Evolutionary conservation across 352 stramenopile genomes (phyloP), one percentile per base, ranked within the genome.

Genomic region (Blastocystis sp.): DNA sequence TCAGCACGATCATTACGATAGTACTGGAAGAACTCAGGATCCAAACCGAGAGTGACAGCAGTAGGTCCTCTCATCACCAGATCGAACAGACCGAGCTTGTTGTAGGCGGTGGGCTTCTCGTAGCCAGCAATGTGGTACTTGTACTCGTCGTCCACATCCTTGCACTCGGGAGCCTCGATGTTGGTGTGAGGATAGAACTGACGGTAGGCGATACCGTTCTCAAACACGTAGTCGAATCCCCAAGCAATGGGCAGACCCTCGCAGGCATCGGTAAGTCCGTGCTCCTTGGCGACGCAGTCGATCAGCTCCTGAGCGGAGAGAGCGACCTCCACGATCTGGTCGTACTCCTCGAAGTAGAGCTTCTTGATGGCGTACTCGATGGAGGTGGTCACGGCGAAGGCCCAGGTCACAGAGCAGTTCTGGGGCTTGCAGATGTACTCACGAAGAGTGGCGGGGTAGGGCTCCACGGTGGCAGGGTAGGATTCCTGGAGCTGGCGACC

Each of bases 81-180:
- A 11, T 73, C 63, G 63, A 73, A 73, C 63, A 73, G 63, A 73
- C 63, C 63, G 26, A 73, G 63, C 63, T 73, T 73, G 26, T 73
- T 73, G 63, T 73, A 73, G 26, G 26, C 30, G 7, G 8, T 6
- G 0, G 63, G 63, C 63, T 73, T 73, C 63, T 73, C 63, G 26
- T 73, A 73, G 18, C 63, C 63, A 73, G 63, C 63, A 30, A 73
- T 73, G 63, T 45, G 63, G 26, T 73, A 73, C 30, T 45, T 37
- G 0, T 73, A 11, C 5, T 73, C 8, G n/a, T 73, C 63, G 5
- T 45, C 63, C 11, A 66, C 24, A 16, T 24, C 20, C 8, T 66
- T 66, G 11, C 56, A 34, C 6, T 6, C 34, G 34, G 7, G 26
- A 47, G 13, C 63, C 63, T 73, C 30, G 26, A 20, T 45, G 24